Conservation (phyloP, 169 alveolate species). For the Plasmodium knowlesi region DNA sequence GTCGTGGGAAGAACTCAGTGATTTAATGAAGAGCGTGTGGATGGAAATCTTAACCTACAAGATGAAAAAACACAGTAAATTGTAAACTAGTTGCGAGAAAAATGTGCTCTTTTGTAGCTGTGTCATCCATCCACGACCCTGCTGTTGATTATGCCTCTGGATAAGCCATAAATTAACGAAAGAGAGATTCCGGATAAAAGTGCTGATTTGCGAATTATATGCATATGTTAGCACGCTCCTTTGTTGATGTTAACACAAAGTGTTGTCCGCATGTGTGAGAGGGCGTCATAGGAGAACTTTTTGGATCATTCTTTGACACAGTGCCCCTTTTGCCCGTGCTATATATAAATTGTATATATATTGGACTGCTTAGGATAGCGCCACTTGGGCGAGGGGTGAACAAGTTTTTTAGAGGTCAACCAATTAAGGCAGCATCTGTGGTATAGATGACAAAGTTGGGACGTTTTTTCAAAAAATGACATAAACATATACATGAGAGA, state of each 20-base stretch:
- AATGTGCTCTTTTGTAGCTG: not conserved
- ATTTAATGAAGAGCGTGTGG: constrained; percentile 15
- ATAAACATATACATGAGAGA: not conserved
- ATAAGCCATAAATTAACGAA: too few species aligned
- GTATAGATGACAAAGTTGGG: not conserved
- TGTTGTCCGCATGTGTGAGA: not conserved
- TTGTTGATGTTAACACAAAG: not conserved
- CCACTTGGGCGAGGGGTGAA: not conserved
- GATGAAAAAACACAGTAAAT: constrained; percentile 40
- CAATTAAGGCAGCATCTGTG: not conserved
- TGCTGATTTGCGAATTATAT: not conserved
- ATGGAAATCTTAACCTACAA: constrained; percentile 45
- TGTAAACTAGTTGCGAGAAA: not conserved
- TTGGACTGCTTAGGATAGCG: not conserved
- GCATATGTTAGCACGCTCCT: not conserved
- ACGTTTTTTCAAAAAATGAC: not conserved
- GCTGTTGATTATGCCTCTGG: not conserved
- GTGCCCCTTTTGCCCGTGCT: not conserved
- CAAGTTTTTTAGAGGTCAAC: not conserved
- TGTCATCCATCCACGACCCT: not conserved
- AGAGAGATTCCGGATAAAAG: not conserved
- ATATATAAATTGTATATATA: not conserved
- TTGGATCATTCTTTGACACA: not conserved
- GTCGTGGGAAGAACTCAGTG: constrained; percentile 11
- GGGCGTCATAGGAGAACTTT: not conserved